Conservation (phyloP, 1,139 yeast genomes). For the Yamadazyma jaroonii region DNA sequence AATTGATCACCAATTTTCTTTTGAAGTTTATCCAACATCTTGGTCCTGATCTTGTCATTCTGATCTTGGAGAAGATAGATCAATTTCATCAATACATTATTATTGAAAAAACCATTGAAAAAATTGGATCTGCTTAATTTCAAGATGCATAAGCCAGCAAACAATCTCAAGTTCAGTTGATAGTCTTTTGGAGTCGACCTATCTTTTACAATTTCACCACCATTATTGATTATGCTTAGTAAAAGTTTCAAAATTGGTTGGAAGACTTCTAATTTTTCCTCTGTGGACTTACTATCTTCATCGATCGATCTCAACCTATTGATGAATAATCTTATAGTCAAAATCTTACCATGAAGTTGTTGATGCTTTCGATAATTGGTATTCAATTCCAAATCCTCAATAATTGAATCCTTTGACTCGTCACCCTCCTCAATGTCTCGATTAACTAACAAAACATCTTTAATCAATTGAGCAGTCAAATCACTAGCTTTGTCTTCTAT, state of each 20-base stretch:
- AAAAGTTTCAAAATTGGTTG: constrained; percentile 68
- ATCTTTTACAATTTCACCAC: constrained; percentile 73
- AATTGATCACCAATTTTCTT: constrained; percentile 48
- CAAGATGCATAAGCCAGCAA: constrained; percentile 65
- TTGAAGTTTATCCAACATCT: constrained; percentile 52
- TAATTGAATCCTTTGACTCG: neutral
- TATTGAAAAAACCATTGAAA: constrained; percentile 53
- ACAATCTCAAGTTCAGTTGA: constrained; percentile 61
- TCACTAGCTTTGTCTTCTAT: constrained; percentile 56
- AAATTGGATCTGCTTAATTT: constrained; percentile 59
- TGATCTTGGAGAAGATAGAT: constrained; percentile 68
- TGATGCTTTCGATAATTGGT: constrained; percentile 16
- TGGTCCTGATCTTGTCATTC: constrained; percentile 52
- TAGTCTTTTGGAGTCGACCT: constrained; percentile 58
- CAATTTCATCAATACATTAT: constrained; percentile 51
- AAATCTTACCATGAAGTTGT: constrained; percentile 43
- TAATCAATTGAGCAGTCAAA: constrained; percentile 58
- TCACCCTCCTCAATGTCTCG: constrained; percentile 11
- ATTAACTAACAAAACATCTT: constrained; percentile 58
- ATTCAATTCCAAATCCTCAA: constrained; percentile 38
- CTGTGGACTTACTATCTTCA: constrained; percentile 20
- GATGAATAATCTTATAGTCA: constrained; percentile 59
- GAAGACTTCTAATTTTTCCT: constrained; percentile 36
- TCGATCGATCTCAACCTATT: constrained; percentile 58
- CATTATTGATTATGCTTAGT: constrained; percentile 64